Base-by-base conservation (phyloP, 306 rosid species). In the Pterocarpus santalinus region DNA sequence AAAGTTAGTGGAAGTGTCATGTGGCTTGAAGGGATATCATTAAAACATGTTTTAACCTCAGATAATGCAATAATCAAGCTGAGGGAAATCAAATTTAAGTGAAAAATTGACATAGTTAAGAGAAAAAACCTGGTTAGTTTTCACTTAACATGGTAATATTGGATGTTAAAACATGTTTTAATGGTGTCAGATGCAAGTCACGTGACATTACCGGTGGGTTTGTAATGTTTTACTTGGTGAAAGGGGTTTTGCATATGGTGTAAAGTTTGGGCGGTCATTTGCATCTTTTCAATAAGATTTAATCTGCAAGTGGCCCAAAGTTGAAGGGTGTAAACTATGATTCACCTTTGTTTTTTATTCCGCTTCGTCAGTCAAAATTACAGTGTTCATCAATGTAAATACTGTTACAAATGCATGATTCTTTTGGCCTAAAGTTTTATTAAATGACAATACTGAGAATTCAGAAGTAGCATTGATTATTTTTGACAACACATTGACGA, bases 141-240 rank as follows among this genome's bases (percentile, higher is more conserved):
- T 44, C 33, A 34, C 35, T 56, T 44, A 67, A 52, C 52, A 35
- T 44, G 65, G 46, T 22, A 22, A 17, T 81, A 10, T 56, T 66
- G 51, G 70, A 81, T 34, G 64, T 47, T 67, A 44, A 66, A 67
- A 75, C 77, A 13, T 82, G 34, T 76, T 58, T 44, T 65, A 5
- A 22, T 77, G 61, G 34, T 36, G 61, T 76, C 32, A 69, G 17
- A 34, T 76, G 58, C 13, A 36, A 47, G 36, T 35, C 34, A 22
- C 39, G 49, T 53, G 55, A 17, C 33, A 69, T 69, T 75, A 62
- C 68, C 33, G 30, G 12, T 70, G 13, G 47, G 49, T 47, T 64
- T 81, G 58, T 51, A 36, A 51, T 61, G 60, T 33, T 69, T 82
- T 76, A 51, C 81, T 69, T 32, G 73, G 38, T 36, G 57, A 11